Conservation (phyloP, 2,329 filamentous ascomycete genomes). For the Penicillium vulpinum region DNA sequence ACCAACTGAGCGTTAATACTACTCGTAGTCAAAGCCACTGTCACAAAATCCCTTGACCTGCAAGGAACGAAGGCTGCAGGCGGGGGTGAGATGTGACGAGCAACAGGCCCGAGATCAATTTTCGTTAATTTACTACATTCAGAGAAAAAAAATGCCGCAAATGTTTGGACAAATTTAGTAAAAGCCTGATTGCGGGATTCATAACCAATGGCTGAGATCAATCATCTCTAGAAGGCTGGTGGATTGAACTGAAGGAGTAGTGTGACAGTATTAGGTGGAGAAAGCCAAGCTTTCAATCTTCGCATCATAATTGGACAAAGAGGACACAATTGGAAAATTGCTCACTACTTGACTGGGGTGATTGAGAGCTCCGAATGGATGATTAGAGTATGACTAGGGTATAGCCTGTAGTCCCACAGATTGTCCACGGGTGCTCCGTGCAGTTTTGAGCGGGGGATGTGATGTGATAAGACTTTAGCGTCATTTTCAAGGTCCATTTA, state of each 20-base stretch:
- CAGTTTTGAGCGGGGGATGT: no score
- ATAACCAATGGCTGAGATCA: background rate
- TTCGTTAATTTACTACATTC: constrained; percentile 1
- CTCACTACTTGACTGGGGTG: background rate
- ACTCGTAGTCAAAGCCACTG: background rate
- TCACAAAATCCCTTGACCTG: background rate
- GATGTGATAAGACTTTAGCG: no score
- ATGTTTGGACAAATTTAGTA: background rate
- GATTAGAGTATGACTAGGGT: no score
- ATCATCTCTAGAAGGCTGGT: background rate
- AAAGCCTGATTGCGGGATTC: background rate
- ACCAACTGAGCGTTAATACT: background rate
- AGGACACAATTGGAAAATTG: background rate
- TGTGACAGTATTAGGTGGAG: constrained; percentile 1
- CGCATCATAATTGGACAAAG: background rate
- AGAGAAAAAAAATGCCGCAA: constrained; percentile 4
- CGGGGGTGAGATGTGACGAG: background rate
- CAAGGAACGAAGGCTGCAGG: background rate
- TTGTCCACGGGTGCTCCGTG: no score
- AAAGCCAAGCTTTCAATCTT: constrained; percentile 1
- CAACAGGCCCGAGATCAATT: background rate
- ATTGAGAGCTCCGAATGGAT: background rate
- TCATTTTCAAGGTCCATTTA: no score
- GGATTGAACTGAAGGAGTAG: background rate
- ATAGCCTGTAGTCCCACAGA: no score